Evolutionary conservation across 2,329 filamentous ascomycete species (phyloP).

Genomic region (Phaeophleospora eucalypticola): DNA sequence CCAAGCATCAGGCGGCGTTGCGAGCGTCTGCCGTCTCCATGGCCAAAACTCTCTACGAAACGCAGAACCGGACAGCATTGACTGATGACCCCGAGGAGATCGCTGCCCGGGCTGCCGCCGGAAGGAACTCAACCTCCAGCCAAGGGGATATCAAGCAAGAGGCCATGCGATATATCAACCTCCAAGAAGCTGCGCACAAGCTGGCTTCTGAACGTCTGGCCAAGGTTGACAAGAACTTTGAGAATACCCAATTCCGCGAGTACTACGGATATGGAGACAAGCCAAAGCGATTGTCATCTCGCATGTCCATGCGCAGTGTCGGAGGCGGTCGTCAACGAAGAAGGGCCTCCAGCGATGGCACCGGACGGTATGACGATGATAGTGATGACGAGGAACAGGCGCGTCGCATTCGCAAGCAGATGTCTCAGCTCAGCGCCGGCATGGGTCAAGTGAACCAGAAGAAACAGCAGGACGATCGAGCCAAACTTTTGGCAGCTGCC

Average conservation of each 20-base stretch:
- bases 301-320: slow-evolving; percentile 47
- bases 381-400: slow-evolving; percentile 65
- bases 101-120: slow-evolving; percentile 27
- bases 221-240: slow-evolving; percentile 69
- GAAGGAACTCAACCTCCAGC: slow-evolving; percentile 30
- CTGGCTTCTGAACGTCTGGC: slow-evolving; percentile 78
- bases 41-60: slow-evolving; percentile 80
- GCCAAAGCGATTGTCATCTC: slow-evolving; percentile 47
- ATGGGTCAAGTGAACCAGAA: slow-evolving; percentile 65
- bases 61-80: slow-evolving; percentile 43
- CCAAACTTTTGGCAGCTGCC: slow-evolving; percentile 69
- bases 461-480: slow-evolving; percentile 71
- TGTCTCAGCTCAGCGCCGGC: slow-evolving; percentile 69
- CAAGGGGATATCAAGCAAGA: slow-evolving; percentile 51
- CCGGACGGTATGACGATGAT: slow-evolving; percentile 31
- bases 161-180: slow-evolving; percentile 52
- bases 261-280: slow-evolving; percentile 67
- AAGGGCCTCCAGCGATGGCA: slow-evolving; percentile 64
- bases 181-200: slow-evolving; percentile 84
- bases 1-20: slow-evolving; percentile 65
- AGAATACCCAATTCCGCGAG: slow-evolving; percentile 61
- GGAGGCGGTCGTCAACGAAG: slow-evolving; percentile 44
- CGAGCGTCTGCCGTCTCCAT: slow-evolving; percentile 82
- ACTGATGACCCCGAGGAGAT: slow-evolving; percentile 18
- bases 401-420: slow-evolving; percentile 69